Conservation (phyloP, 768 basidiomycete species). For the Russula earlei region DNA sequence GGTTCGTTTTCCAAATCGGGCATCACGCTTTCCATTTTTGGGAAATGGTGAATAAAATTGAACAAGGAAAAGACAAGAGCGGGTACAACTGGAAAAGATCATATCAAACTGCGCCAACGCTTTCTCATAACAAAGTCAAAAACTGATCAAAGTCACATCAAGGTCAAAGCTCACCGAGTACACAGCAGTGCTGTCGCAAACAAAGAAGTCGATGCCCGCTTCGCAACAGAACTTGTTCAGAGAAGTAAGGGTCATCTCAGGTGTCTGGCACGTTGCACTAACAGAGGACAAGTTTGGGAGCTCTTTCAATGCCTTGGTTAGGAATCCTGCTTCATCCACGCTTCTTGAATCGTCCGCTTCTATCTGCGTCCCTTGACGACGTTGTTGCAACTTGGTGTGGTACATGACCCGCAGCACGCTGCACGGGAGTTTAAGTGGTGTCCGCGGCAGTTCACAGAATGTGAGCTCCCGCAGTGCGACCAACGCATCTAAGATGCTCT, state of each 20-base stretch:
- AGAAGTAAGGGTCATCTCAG: not conserved
- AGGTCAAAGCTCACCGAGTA: slow-evolving; percentile 7
- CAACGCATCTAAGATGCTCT: slow-evolving; percentile 9
- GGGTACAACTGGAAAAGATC: not conserved
- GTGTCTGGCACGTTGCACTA: not conserved
- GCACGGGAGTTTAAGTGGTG: not conserved
- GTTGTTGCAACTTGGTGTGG: not conserved
- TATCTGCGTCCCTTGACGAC: not conserved
- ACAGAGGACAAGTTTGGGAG: slow-evolving; percentile 6
- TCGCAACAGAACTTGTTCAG: slow-evolving; percentile 10
- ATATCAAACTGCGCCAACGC: slow-evolving; percentile 12
- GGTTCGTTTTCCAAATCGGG: not conserved
- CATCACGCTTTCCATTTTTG: slow-evolving; percentile 2
- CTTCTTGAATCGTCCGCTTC: not conserved
- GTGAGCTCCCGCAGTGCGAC: slow-evolving; percentile 4
- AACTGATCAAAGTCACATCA: not conserved
- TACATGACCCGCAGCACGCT: not conserved
- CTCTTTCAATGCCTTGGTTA: slow-evolving; percentile 5
- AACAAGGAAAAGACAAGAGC: not conserved
- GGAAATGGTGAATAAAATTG: not conserved
- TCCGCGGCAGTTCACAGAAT: slow-evolving; percentile 2
- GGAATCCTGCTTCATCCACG: not conserved
- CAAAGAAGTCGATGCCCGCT: slow-evolving; percentile 1
- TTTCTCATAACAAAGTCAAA: not conserved
- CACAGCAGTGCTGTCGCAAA: not conserved